Percentiles rank a stretch among this genome's conserved stretches.
Conservation (phyloP, 2,329 filamentous ascomycete genomes). For the Nectriaceae sp. region DNA sequence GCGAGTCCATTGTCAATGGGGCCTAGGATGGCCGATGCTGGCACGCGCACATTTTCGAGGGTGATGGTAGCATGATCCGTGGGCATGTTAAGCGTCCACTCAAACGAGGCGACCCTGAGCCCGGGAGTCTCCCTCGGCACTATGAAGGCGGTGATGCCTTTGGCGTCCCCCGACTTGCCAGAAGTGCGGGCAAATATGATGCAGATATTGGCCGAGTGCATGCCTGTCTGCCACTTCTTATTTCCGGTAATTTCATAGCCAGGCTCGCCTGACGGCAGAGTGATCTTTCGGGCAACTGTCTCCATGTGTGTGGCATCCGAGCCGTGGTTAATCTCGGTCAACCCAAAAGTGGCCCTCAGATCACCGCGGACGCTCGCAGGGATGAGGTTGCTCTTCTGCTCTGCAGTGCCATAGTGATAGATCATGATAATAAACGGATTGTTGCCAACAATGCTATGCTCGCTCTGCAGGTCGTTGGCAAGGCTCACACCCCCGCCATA, state of each 20-base stretch:
- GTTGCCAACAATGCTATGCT: conserved; percentile 20
- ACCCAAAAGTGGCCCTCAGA: too few relatives aligned
- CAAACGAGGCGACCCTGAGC: too few relatives aligned
- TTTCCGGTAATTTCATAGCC: conserved; percentile 18
- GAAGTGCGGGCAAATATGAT: conserved; percentile 19
- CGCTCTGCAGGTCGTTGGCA: conserved; percentile 18
- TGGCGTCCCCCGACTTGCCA: conserved; percentile 11
- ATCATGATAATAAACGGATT: conserved; percentile 16
- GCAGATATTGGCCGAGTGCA: conserved; percentile 14
- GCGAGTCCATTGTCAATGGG: conserved; percentile 12
- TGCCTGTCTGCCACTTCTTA: conserved; percentile 20
- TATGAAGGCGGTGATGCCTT: conserved; percentile 17
- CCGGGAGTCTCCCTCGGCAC: too few relatives aligned
- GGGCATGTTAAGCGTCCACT: too few relatives aligned
- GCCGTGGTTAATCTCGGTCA: too few relatives aligned
- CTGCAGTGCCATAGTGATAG: conserved; percentile 12
- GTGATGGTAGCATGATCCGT: conserved; percentile 17
- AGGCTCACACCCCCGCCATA: conserved; percentile 20
- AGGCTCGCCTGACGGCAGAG: conserved; percentile 4
- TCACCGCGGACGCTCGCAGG: conserved; percentile 9
- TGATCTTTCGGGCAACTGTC: conserved; percentile 1
- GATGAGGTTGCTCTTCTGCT: conserved; percentile 10
- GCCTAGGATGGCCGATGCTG: conserved; percentile 8
- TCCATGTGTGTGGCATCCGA: too few relatives aligned
- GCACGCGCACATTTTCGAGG: conserved; percentile 10